phyloP scores from a whole-genome alignment of 352 stramenopile species.

The Phytophthora cajani region DNA sequence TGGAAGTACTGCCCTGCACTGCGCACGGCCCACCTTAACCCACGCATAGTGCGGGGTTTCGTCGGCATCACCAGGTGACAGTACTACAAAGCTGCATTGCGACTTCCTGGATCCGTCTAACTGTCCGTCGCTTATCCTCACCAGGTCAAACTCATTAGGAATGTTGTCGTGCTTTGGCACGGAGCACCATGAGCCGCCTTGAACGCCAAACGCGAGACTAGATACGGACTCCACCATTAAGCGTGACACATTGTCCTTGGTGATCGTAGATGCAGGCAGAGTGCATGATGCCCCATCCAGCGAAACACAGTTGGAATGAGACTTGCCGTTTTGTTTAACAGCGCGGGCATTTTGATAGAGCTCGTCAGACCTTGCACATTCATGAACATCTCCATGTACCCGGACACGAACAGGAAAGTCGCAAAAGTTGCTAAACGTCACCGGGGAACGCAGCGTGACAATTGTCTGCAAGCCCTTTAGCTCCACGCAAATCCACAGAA shows the following conservation, averaged over 20 bases:
- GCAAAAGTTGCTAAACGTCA: conserved; percentile 57
- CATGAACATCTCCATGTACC: conserved; percentile 32
- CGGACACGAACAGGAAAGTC: conserved; percentile 46
- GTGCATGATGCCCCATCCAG: conserved; percentile 36
- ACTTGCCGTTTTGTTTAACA: background rate
- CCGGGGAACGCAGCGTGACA: conserved; percentile 59
- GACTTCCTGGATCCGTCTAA: conserved; percentile 15
- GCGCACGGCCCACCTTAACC: conserved; percentile 38
- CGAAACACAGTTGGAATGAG: conserved; percentile 44
- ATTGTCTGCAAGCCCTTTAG: conserved; percentile 60
- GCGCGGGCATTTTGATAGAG: conserved; percentile 15
- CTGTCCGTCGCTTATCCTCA: conserved; percentile 40
- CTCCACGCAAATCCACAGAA: conserved; percentile 76
- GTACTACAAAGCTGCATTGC: conserved; percentile 34
- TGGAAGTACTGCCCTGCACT: conserved; percentile 50
- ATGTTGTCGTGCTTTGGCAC: conserved; percentile 29
- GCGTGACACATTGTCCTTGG: conserved; percentile 4
- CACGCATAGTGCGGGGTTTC: conserved; percentile 42
- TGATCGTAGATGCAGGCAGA: conserved; percentile 7
- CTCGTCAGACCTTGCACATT: conserved; percentile 12
- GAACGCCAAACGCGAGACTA: conserved; percentile 32
- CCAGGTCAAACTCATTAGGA: conserved; percentile 58
- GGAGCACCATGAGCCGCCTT: conserved; percentile 42
- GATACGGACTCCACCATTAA: conserved; percentile 49
- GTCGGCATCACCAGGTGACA: conserved; percentile 19